Percentiles rank a stretch among this genome's conserved stretches.
phyloP scores from a whole-genome alignment of 768 basidiomycete species.

The Lactarius pseudohatsudake region DNA sequence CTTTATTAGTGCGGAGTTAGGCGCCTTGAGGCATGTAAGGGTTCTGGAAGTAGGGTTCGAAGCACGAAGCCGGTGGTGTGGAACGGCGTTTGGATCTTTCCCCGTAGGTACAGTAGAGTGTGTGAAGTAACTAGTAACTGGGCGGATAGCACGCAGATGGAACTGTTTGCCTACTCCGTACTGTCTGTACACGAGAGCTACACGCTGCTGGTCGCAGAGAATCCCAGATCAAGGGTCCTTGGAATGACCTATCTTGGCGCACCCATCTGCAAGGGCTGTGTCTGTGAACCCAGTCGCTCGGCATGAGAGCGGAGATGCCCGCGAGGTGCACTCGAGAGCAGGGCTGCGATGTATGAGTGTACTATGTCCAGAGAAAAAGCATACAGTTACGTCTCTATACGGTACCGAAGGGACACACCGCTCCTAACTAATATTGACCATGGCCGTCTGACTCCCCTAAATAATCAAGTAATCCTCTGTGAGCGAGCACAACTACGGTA shows the following conservation, averaged over 20 bases:
- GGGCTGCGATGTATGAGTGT: conserved; percentile 48
- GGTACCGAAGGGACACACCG: too few species aligned
- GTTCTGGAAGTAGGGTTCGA: conserved; percentile 57
- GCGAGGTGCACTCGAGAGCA: conserved; percentile 49
- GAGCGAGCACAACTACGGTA: too few species aligned
- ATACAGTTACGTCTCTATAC: too few species aligned
- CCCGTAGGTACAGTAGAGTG: conserved; percentile 35
- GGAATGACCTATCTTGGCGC: conserved; percentile 84
- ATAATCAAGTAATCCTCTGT: too few species aligned
- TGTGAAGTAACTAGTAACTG: too few species aligned
- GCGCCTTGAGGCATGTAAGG: too few species aligned
- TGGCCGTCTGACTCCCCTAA: too few species aligned
- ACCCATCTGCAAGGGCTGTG: conserved; percentile 87
- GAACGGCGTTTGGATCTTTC: conserved; percentile 87
- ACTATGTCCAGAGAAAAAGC: too few species aligned
- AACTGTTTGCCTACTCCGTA: conserved; percentile 56
- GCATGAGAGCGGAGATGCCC: conserved; percentile 35
- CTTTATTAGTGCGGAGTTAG: too few species aligned
- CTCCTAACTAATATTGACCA: too few species aligned
- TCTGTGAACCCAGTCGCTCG: conserved; percentile 79
- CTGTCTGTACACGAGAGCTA: conserved; percentile 30
- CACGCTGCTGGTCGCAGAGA: too few species aligned
- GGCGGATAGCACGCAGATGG: too few species aligned
- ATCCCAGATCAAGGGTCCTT: conserved; percentile 59
- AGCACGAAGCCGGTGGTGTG: conserved; percentile 86